These are phyloP conservation scores for Annulohypoxylon nitens DNA, from an alignment of 495 filamentous ascomycete species.

Conservation along the genomic window DNA sequence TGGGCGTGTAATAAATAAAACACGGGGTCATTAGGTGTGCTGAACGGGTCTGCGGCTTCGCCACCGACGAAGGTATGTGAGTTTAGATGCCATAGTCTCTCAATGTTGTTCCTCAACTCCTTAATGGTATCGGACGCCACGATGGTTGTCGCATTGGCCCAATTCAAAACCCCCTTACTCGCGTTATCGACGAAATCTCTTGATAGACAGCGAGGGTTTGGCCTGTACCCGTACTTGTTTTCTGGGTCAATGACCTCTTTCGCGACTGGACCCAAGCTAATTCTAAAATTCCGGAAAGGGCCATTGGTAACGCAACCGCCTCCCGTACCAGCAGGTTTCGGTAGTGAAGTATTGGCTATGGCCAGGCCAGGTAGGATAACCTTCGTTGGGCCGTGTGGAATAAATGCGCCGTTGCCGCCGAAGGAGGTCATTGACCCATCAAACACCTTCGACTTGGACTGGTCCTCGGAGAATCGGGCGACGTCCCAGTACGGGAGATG, in stretches of 20 bases:
- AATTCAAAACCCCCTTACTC: slow-evolving; percentile 29
- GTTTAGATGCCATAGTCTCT: slow-evolving; percentile 35
- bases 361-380: slow-evolving; percentile 45
- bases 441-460: slow-evolving; percentile 69
- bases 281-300: slow-evolving; percentile 59
- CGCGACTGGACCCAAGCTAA: slow-evolving; percentile 42
- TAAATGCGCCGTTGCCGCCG: slow-evolving; percentile 68
- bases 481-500: slow-evolving; percentile 72
- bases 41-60: slow-evolving; percentile 62
- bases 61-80: slow-evolving; percentile 47
- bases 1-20: slow-evolving; percentile 76
- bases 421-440: slow-evolving; percentile 71
- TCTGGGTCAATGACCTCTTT: slow-evolving; percentile 55
- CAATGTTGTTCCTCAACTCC: slow-evolving; percentile 34
- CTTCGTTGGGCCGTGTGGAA: slow-evolving; percentile 48
- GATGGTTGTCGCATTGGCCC: slow-evolving; percentile 36
- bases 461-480: slow-evolving; percentile 63
- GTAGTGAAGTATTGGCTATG: slow-evolving; percentile 45
- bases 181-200: slow-evolving; percentile 67
- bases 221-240: slow-evolving; percentile 37
- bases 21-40: slow-evolving; percentile 70
- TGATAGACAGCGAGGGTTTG: slow-evolving; percentile 71
- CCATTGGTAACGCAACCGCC: slow-evolving; percentile 74
- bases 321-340: slow-evolving; percentile 66
- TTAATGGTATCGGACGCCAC: slow-evolving; percentile 34